These are phyloP conservation scores for Sugiyamaella qingdaonensis DNA, from an alignment of 805 yeast species.

Conservation along the genomic window DNA sequence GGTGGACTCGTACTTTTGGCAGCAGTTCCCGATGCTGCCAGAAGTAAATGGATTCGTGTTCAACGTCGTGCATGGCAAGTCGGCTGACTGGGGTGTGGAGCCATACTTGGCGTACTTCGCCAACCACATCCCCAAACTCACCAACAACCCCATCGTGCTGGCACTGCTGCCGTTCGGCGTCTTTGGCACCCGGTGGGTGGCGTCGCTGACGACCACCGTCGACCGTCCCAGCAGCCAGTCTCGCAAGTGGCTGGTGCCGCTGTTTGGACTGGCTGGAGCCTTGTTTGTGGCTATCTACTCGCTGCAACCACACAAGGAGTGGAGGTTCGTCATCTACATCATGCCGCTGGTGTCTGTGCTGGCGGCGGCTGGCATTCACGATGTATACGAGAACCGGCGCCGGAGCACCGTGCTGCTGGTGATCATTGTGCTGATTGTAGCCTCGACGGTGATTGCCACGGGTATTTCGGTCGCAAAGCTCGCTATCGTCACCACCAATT, in stretches of 20 bases:
- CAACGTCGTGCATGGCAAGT: constrained; percentile 72
- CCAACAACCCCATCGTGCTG: constrained; percentile 33
- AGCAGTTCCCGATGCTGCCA: constrained; percentile 50
- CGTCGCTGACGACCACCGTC: too few relatives aligned
- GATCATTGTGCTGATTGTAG: constrained; percentile 24
- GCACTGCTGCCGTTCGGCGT: constrained; percentile 42
- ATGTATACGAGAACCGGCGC: constrained; percentile 20
- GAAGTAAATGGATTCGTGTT: constrained; percentile 68
- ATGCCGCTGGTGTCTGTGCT: constrained; percentile 63
- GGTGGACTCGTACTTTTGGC: constrained; percentile 81
- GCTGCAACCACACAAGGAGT: constrained; percentile 86
- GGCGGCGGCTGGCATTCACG: constrained; percentile 59
- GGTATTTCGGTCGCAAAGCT: constrained; percentile 49
- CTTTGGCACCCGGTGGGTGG: constrained; percentile 31
- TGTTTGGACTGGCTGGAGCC: constrained; percentile 47
- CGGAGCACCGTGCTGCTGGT: constrained; percentile 10
- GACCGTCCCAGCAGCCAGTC: background rate
- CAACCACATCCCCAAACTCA: constrained; percentile 43
- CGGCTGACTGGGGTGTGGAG: constrained; percentile 79
- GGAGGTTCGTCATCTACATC: constrained; percentile 81
- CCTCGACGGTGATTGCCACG: constrained; percentile 36
- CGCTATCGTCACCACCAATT: constrained; percentile 65
- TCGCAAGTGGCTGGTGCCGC: background rate
- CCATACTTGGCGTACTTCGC: constrained; percentile 68
- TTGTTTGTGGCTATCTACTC: constrained; percentile 63